A percentile compares a stretch with the other conserved stretches of the same genome.
phyloP scores from a whole-genome alignment of 768 basidiomycete species.

The Lentinula detonsa region DNA sequence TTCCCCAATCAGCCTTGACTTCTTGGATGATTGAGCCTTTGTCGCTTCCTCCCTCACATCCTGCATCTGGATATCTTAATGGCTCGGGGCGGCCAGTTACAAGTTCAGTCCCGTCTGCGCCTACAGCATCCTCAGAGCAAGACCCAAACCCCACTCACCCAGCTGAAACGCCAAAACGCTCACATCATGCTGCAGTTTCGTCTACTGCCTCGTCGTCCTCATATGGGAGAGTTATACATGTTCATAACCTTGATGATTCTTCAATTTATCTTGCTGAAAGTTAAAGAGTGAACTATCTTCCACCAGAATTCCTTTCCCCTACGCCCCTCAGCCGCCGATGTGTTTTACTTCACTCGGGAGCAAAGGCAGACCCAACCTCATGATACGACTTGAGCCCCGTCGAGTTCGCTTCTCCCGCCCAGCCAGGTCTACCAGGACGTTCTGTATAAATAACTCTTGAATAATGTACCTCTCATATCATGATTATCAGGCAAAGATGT shows the following conservation, averaged over 20 bases:
- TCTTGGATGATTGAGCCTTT: constrained; percentile 1
- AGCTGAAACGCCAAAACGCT: background rate
- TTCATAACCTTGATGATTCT: background rate
- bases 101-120: background rate
- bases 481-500: too few species aligned
- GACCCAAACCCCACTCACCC: background rate
- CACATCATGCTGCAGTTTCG: background rate
- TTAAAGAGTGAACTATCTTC: background rate
- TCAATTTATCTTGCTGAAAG: background rate
- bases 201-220: background rate
- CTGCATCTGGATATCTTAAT: constrained; percentile 1
- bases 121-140: background rate
- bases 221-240: background rate
- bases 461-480: too few species aligned
- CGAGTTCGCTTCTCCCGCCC: too few species aligned
- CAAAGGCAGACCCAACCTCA: too few species aligned
- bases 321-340: too few species aligned
- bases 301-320: background rate
- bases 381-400: too few species aligned
- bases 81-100: background rate
- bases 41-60: background rate
- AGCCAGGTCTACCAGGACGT: too few species aligned
- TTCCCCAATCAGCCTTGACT: background rate
- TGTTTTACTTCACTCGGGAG: background rate
- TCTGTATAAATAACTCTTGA: too few species aligned